Evolutionary conservation across 768 basidiomycete genomes (phyloP), one percentile per base, ranked within the genome.

Genomic region (Leccinum imitatum): DNA sequence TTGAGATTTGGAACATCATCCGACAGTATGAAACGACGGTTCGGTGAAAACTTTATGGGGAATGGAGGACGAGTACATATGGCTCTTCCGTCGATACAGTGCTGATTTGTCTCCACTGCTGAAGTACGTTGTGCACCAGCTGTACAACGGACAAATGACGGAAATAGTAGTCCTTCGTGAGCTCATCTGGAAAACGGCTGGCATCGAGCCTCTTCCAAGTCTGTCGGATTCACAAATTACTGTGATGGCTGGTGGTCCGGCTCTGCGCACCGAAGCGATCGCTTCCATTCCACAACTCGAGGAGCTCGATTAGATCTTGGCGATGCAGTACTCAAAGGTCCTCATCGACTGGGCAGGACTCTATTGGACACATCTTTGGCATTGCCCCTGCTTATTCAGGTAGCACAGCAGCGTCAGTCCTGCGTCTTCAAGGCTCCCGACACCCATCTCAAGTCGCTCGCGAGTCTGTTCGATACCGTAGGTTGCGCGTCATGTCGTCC

Each of bases 101-200:
- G 87, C 93, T 57, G 91, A 94, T 70, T 78, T 95, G 54, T 86
- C 87, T 0, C 89, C 92, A 1, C 79, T 98, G 53, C 75, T 99
- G 58, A 90, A 87, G 72, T 98, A 95, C 67, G 84, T 98, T 63
- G 90, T 92, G 46, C 93, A 98, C 70, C 94, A 95, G 69, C 80
- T 98, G 31, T 84, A 90, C 69, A 84, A 85, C 50, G 87, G 87
- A 35, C 87, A 93, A 69, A 84, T 91, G 1, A 88, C 90, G 11
- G 95, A 98, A 67, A 87, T 98, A 48, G 83, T 95, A 21, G 91
- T 98, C 25, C 79, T 99, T 19, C 85, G 90, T 33, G 94, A 96
- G 68, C 77, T 99, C 54, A 93, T 98, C 55, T 90, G 87, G 83
- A 92, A 93, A 71, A 96, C 98, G 93, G 90, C 94, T 6, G 94